Percentiles rank a stretch among this genome's conserved stretches.
Conservation (phyloP, 1,139 yeast genomes). For the Keqinozyma sinolaborantium region DNA sequence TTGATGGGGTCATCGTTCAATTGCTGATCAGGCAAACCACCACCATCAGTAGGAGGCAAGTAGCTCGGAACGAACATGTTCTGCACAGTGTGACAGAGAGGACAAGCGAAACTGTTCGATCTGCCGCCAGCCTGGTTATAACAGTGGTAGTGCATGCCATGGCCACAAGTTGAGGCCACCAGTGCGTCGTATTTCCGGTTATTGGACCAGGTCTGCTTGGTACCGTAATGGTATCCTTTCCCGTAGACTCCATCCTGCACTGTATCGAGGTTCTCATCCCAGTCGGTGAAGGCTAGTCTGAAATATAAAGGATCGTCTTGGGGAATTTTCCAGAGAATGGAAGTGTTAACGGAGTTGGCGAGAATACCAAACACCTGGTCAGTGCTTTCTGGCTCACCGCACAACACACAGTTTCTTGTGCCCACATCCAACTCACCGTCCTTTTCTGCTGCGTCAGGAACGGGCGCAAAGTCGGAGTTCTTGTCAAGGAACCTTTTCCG, state of each 20-base stretch:
- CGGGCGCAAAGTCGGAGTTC: conserved; percentile 19
- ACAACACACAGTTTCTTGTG: conserved; percentile 54
- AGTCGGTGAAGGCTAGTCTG: conserved; percentile 22
- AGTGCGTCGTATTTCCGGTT: conserved; percentile 15
- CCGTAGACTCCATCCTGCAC: conserved; percentile 18
- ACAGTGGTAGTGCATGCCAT: conserved; percentile 63
- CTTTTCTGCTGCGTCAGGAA: conserved; percentile 8
- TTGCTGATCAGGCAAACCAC: conserved; percentile 10
- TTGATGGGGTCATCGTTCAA: conserved; percentile 12
- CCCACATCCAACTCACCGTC: conserved; percentile 6
- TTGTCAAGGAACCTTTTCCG: conserved; percentile 35
- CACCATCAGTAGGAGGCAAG: conserved; percentile 16
- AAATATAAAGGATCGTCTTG: conserved; percentile 8
- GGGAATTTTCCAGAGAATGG: conserved; percentile 51
- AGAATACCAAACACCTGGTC: conserved; percentile 54
- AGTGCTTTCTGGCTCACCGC: conserved; percentile 55
- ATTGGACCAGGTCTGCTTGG: conserved; percentile 6
- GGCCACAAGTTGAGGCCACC: conserved; percentile 64
- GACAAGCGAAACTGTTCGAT: conserved; percentile 45
- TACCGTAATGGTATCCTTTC: conserved; percentile 18
- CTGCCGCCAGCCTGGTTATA: conserved; percentile 31
- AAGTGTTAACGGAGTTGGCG: conserved; percentile 31
- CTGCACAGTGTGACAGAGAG: conserved; percentile 58
- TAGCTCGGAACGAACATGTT: conserved; percentile 45
- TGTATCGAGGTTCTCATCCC: conserved; percentile 16